A percentile compares a stretch with the other conserved stretches of the same genome.
phyloP scores from a whole-genome alignment of 257 asterid genomes.

The Solanum clarkiae region DNA sequence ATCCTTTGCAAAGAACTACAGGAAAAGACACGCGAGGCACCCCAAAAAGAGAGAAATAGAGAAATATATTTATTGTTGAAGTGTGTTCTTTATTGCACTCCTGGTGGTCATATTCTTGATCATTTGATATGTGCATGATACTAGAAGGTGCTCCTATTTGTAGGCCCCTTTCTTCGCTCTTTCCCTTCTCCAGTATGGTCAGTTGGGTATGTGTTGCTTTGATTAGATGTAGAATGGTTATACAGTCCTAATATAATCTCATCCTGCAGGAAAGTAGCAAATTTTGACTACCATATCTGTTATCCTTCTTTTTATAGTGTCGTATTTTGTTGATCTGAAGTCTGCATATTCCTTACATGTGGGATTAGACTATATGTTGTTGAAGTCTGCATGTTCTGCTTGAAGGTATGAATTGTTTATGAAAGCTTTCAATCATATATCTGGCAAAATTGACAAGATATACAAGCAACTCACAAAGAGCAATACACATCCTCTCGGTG shows the following conservation, averaged over 20 bases:
- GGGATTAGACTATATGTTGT: neutral
- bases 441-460: slow-evolving; percentile 41
- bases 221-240: neutral
- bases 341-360: neutral
- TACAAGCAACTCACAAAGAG: slow-evolving; percentile 91
- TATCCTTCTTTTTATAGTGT: neutral
- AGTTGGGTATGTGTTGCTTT: neutral
- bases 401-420: slow-evolving; percentile 70
- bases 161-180: neutral
- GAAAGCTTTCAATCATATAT: slow-evolving; percentile 65
- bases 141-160: neutral
- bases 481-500: slow-evolving; percentile 87
- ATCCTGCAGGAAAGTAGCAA: neutral
- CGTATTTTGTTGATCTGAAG: neutral
- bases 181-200: neutral
- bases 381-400: slow-evolving; percentile 1
- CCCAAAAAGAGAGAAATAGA: neutral
- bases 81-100: neutral
- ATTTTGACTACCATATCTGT: neutral
- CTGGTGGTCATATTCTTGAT: neutral
- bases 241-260: neutral
- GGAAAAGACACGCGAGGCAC: neutral
- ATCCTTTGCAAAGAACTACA: neutral
- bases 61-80: neutral
- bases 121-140: neutral